Evolutionary conservation across 257 asterid genomes (phyloP), one percentile per base, ranked within the genome.

Genomic region (Rehmannia glutinosa): DNA sequence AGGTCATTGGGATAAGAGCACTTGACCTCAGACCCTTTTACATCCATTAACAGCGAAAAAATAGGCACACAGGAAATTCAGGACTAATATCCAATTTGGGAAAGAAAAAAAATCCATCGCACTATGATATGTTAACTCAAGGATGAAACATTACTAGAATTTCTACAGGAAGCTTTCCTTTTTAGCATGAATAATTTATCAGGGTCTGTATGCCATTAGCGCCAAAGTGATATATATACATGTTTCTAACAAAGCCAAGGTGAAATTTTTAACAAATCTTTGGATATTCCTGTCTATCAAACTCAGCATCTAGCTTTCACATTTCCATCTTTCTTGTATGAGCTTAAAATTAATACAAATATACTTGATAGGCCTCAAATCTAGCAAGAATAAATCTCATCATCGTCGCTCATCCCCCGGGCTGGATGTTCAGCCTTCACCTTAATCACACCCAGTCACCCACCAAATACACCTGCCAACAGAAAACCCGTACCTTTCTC

Each of bases 321-420:
- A 17, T 47, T 41, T 47, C 23, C 42, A 30, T 19, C 17, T 68
- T 47, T 20, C 54, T 42, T 4, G 23, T 41, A 69, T 28, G 38
- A 75, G 24, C 36, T 63, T 8, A 35, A 42, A 16, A 24, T 58
- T 71, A 1, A 56, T 7, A 41, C 28, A 28, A 16, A 59, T 50
- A 58, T 28, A 59, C 42, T 47, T 45, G 24, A 70, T 35, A 61
- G 43, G 69, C 49, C 69, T 67, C 72, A 53, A 27, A 51, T 46
- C 66, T 27, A 16, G 49, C 62, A 38, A 5, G 35, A 73, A 17
- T 42, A 55, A 59, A 12, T 23, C 54, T 54, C 46, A 19, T 66
- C 16, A 23, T 38, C 13, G n/a, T 41, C 56, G 17, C 19, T 45
- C 57, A 70, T 35, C 66, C 52, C 52, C 47, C 13, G 8, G 20